Conservation (phyloP, 495 filamentous ascomycete genomes). For the Tuber calosporum region DNA sequence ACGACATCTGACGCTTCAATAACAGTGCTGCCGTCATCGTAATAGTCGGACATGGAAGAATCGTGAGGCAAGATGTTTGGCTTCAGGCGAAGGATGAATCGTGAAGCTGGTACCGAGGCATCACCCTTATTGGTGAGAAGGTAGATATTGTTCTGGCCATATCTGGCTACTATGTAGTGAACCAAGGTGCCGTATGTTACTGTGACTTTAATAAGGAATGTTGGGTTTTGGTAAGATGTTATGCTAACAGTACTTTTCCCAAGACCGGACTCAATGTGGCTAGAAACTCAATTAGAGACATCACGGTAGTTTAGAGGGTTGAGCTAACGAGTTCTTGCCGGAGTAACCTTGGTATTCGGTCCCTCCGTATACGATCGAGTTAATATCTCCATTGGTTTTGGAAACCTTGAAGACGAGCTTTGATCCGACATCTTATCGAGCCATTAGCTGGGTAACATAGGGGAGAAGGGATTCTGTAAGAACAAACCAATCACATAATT, state of each 20-base stretch:
- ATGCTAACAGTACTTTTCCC: slow-evolving; percentile 22
- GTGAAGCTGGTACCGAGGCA: slow-evolving; percentile 19
- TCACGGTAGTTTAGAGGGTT: not conserved
- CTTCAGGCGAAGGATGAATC: slow-evolving; percentile 28
- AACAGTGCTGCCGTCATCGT: slow-evolving; percentile 14
- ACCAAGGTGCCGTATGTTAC: slow-evolving; percentile 23
- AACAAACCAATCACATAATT: slow-evolving; percentile 22
- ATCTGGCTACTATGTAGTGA: slow-evolving; percentile 24
- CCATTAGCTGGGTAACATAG: not conserved
- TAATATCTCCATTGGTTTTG: slow-evolving; percentile 31
- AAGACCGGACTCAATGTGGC: slow-evolving; percentile 25
- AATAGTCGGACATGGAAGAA: slow-evolving; percentile 22
- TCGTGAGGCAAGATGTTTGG: slow-evolving; percentile 23
- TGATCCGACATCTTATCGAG: slow-evolving; percentile 14
- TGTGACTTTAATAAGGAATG: slow-evolving; percentile 23
- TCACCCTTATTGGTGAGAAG: slow-evolving; percentile 27
- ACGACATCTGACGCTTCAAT: slow-evolving; percentile 22
- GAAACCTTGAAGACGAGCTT: slow-evolving; percentile 27
- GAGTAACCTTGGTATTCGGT: slow-evolving; percentile 28
- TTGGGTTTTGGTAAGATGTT: slow-evolving; percentile 18
- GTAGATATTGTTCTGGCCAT: slow-evolving; percentile 27
- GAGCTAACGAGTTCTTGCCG: slow-evolving; percentile 17
- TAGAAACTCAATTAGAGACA: slow-evolving; percentile 11
- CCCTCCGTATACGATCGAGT: slow-evolving; percentile 23
- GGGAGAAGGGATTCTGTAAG: not conserved